Evolutionary conservation across 1,284 basidiomycete species (phyloP).

Genomic region (Leccinum pachyderme): DNA sequence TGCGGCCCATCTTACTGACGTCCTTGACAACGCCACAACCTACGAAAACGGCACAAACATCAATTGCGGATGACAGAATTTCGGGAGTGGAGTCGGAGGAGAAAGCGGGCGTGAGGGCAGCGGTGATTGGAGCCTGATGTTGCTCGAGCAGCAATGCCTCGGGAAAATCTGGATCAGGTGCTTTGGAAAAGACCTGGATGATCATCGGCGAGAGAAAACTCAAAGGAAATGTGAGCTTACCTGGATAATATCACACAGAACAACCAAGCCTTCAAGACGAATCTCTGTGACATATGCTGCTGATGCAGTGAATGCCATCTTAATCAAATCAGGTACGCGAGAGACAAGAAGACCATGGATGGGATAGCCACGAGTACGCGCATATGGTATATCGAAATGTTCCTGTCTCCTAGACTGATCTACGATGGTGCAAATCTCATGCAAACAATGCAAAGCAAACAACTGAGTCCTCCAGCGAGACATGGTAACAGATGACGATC

Average conservation of each 20-base stretch:
- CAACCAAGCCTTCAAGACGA: conserved; percentile 87
- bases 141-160: conserved; percentile 93
- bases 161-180: conserved; percentile 92
- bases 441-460: conserved; percentile 91
- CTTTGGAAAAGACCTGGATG: conserved; percentile 73
- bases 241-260: conserved; percentile 91
- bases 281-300: conserved; percentile 96
- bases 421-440: conserved; percentile 84
- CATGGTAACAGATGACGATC: conserved; percentile 42
- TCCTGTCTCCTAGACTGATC: conserved; percentile 72
- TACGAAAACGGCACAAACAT: conserved; percentile 94
- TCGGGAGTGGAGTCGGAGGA: conserved; percentile 94
- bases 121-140: conserved; percentile 97
- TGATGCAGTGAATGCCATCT: conserved; percentile 96
- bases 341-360: conserved; percentile 65
- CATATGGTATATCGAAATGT: conserved; percentile 77
- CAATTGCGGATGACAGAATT: conserved; percentile 88
- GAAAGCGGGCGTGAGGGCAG: conserved; percentile 97
- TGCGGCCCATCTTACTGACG: conserved; percentile 88
- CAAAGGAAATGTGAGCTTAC: conserved; percentile 39
- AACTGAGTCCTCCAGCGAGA: conserved; percentile 97
- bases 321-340: conserved; percentile 91
- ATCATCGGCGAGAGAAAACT: conserved; percentile 9
- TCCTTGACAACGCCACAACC: conserved; percentile 96
- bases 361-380: conserved; percentile 46